phyloP scores from a whole-genome alignment of 768 basidiomycete species.

The Boletus insuetus region DNA sequence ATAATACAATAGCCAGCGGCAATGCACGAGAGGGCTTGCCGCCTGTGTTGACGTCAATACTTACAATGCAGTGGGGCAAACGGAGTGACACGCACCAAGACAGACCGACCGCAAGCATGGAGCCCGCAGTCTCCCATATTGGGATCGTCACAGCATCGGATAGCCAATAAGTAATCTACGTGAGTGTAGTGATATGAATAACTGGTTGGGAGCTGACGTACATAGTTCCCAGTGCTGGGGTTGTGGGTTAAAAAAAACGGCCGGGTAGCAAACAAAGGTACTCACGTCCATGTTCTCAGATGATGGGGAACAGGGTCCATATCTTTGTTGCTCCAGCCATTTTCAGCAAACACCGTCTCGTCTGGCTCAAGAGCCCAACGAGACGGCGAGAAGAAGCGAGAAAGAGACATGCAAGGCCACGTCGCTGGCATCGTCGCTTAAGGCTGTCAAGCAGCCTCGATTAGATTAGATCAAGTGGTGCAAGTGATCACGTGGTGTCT shows the following conservation, averaged over 20 bases:
- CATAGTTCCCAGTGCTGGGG: slow-evolving; percentile 53
- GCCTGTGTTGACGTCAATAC: slow-evolving; percentile 38
- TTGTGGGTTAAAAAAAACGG: neutral
- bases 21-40: slow-evolving; percentile 66
- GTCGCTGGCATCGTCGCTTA: slow-evolving; percentile 3
- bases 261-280: neutral
- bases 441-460: neutral
- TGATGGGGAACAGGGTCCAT: slow-evolving; percentile 72
- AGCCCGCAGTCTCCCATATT: slow-evolving; percentile 49
- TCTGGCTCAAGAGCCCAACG: slow-evolving; percentile 52
- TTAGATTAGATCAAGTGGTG: slow-evolving; percentile 13
- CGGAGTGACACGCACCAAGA: slow-evolving; percentile 50
- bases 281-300: slow-evolving; percentile 59
- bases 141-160: slow-evolving; percentile 27
- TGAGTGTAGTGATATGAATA: slow-evolving; percentile 11
- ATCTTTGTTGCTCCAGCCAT: slow-evolving; percentile 69
- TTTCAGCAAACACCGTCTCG: slow-evolving; percentile 47
- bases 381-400: slow-evolving; percentile 27
- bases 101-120: slow-evolving; percentile 74
- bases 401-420: neutral
- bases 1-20: slow-evolving; percentile 73
- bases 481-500: slow-evolving; percentile 24
- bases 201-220: slow-evolving; percentile 53
- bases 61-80: neutral
- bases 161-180: slow-evolving; percentile 26